phyloP scores from a whole-genome alignment of 2,329 filamentous ascomycete species.

The Neonectria hederae region DNA sequence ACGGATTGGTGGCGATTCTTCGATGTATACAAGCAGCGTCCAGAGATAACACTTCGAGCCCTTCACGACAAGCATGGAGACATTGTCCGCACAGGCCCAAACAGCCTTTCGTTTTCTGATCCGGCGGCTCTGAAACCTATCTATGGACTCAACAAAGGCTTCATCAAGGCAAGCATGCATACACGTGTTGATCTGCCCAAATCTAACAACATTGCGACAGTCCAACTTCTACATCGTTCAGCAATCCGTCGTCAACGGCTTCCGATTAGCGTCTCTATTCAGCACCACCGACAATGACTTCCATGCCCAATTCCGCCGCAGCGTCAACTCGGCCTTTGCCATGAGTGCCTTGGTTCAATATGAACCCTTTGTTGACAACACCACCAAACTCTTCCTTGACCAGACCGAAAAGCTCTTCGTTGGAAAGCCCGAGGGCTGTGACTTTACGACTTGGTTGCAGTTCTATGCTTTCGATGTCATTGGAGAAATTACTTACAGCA shows the following conservation, averaged over 20 bases:
- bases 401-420: slow-evolving; percentile 67
- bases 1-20: slow-evolving; percentile 77
- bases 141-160: slow-evolving; percentile 85
- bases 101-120: slow-evolving; percentile 76
- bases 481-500: slow-evolving; percentile 79
- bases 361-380: slow-evolving; percentile 82
- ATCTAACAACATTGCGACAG: slow-evolving; percentile 68
- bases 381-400: slow-evolving; percentile 74
- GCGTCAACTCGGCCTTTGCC: slow-evolving; percentile 79
- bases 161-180: slow-evolving; percentile 69
- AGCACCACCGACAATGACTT: slow-evolving; percentile 79
- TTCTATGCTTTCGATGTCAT: slow-evolving; percentile 87
- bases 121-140: slow-evolving; percentile 78
- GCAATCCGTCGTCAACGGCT: slow-evolving; percentile 75
- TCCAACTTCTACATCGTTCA: slow-evolving; percentile 86
- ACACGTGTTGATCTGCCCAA: slow-evolving; percentile 10
- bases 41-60: slow-evolving; percentile 72
- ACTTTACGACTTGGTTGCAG: slow-evolving; percentile 78
- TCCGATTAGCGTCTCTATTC: slow-evolving; percentile 76
- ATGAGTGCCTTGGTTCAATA: slow-evolving; percentile 82
- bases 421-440: slow-evolving; percentile 49
- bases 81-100: slow-evolving; percentile 79
- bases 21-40: slow-evolving; percentile 71
- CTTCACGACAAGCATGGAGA: slow-evolving; percentile 78
- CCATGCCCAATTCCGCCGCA: slow-evolving; percentile 78